Evolutionary conservation across 2,329 filamentous ascomycete genomes (phyloP).

Genomic region (Cladosporium halotolerans): DNA sequence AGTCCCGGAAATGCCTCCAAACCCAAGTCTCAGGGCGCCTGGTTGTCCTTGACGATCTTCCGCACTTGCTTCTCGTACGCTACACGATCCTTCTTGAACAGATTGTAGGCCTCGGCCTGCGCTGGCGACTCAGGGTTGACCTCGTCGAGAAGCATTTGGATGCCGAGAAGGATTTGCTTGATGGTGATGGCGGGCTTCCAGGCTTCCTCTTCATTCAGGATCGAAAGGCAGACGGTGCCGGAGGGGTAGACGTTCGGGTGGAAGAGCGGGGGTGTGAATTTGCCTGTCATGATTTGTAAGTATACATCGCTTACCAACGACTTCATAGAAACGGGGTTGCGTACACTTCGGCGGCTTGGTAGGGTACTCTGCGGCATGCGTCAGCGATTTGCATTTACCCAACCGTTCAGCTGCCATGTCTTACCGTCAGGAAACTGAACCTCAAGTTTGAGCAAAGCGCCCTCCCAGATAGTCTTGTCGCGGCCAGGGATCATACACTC

Average conservation of each 20-base stretch:
- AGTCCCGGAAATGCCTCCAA: too few relatives aligned
- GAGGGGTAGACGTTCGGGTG: constrained; percentile 98
- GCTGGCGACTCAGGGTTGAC: constrained; percentile 96
- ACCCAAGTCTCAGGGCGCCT: constrained; percentile 47
- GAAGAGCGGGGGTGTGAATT: constrained; percentile 92
- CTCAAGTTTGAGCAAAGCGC: constrained; percentile 91
- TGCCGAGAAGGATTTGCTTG: constrained; percentile 92
- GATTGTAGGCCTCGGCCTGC: constrained; percentile 93
- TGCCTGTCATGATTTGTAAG: constrained; percentile 54
- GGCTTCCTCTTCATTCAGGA: constrained; percentile 95
- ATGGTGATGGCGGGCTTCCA: constrained; percentile 99
- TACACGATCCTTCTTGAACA: constrained; percentile 81
- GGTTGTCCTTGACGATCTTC: constrained; percentile 84
- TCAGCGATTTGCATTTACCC: neutral
- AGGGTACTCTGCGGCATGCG: constrained; percentile 67
- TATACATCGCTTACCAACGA: constrained; percentile 10
- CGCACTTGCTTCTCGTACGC: constrained; percentile 88
- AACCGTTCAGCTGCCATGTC: constrained; percentile 27
- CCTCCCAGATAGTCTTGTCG: constrained; percentile 94
- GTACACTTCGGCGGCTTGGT: constrained; percentile 98
- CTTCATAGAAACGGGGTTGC: constrained; percentile 29
- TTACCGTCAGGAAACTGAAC: constrained; percentile 89
- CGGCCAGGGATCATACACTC: constrained; percentile 95
- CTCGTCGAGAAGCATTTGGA: constrained; percentile 91
- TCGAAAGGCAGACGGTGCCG: constrained; percentile 93